Conservation (phyloP, 1,284 basidiomycete species). For the Filobasidium uniguttulatum region DNA sequence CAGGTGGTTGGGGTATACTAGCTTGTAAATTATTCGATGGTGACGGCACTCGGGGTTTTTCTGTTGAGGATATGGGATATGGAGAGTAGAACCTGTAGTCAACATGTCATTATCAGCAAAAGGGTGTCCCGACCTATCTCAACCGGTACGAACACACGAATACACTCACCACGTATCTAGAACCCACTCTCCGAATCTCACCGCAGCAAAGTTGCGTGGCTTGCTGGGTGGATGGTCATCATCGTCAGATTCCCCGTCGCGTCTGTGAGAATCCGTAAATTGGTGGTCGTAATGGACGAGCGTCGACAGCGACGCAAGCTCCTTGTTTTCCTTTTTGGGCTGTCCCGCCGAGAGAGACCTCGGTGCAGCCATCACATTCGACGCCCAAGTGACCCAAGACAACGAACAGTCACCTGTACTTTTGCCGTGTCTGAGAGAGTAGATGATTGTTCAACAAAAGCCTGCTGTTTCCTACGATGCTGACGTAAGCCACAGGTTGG, state of each 20-base stretch:
- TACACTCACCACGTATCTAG: constrained; percentile 33
- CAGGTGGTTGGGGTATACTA: too few species aligned
- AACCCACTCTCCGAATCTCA: constrained; percentile 33
- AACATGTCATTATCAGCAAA: neutral
- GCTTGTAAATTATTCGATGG: too few species aligned
- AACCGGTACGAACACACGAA: neutral
- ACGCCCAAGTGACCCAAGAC: too few species aligned
- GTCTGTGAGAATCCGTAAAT: neutral
- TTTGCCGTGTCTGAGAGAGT: too few species aligned
- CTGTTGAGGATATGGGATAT: constrained; percentile 59
- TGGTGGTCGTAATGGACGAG: neutral
- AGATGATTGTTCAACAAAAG: too few species aligned
- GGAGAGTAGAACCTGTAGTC: constrained; percentile 67
- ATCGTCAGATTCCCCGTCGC: neutral
- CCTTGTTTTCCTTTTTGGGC: neutral
- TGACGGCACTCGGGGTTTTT: constrained; percentile 34
- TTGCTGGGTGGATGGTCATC: constrained; percentile 2
- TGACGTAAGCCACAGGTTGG: too few species aligned
- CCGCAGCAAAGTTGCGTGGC: constrained; percentile 32
- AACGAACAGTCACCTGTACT: too few species aligned
- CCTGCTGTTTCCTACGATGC: too few species aligned
- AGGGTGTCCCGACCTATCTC: neutral
- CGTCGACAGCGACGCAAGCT: neutral
- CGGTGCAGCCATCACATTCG: too few species aligned
- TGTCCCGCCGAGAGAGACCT: neutral